These are phyloP conservation scores for Mesembryanthemum crystallinum DNA, from an alignment of 148 eudicot species.

Conservation along the genomic window DNA sequence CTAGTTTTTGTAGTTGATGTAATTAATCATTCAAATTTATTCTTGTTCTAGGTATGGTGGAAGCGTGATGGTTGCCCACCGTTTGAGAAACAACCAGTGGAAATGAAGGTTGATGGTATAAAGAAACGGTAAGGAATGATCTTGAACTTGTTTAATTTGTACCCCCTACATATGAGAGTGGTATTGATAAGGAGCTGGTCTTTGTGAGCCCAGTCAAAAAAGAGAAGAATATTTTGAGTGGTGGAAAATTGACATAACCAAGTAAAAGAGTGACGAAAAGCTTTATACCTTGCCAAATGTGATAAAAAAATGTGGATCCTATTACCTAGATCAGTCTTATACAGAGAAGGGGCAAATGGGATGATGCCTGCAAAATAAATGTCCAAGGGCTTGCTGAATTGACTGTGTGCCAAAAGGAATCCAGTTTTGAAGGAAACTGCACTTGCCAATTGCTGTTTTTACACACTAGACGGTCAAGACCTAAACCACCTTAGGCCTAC, in stretches of 20 bases:
- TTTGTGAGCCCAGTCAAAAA: too few relatives aligned
- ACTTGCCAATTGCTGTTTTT: too few relatives aligned
- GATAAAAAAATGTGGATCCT: neutral
- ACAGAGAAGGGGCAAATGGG: too few relatives aligned
- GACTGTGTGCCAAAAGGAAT: too few relatives aligned
- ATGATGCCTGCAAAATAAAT: too few relatives aligned
- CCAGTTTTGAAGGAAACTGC: too few relatives aligned
- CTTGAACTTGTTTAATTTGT: neutral
- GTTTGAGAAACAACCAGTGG: constrained; percentile 75
- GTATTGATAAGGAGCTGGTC: neutral
- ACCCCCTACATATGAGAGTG: neutral
- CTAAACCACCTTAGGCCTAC: too few relatives aligned
- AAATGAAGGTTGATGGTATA: constrained; percentile 64
- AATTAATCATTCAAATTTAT: constrained; percentile 6
- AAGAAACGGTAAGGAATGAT: constrained; percentile 68
- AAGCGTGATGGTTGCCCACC: constrained; percentile 97
- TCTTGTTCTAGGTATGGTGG: constrained; percentile 85
- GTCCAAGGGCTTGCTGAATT: too few relatives aligned
- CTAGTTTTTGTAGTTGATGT: neutral
- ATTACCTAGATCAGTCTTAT: too few relatives aligned
- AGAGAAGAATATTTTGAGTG: neutral
- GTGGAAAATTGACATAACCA: neutral
- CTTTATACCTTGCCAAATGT: neutral
- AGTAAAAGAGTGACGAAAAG: neutral
- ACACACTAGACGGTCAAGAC: too few relatives aligned